These are phyloP conservation scores for Didymella lethalis DNA, from an alignment of 2,329 filamentous ascomycete genomes.

Conservation along the genomic window DNA sequence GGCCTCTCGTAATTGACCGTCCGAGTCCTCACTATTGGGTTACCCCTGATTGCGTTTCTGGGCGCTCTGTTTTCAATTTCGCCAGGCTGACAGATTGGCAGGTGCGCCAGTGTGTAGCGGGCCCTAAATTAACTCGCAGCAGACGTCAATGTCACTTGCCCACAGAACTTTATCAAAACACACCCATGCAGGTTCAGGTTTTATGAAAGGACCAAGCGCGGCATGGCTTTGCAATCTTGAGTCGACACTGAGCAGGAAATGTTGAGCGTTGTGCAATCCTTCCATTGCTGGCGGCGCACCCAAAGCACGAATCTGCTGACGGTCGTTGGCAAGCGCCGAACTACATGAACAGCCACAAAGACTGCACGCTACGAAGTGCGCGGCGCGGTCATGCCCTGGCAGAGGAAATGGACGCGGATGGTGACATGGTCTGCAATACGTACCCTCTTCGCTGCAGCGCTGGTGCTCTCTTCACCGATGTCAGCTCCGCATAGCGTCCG, in stretches of 20 bases:
- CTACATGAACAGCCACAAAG: conserved; percentile 32
- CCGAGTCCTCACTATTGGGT: conserved; percentile 10
- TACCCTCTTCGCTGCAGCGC: conserved; percentile 11
- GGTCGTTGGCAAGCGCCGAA: conserved; percentile 31
- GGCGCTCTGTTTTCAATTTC: conserved; percentile 25
- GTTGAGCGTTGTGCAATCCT: conserved; percentile 25
- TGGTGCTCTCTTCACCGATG: conserved; percentile 26
- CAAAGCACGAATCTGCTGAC: conserved; percentile 8
- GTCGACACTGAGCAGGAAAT: conserved; percentile 32
- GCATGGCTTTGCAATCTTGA: conserved; percentile 15
- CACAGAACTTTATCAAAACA: conserved; percentile 16
- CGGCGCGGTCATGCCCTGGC: conserved; percentile 16
- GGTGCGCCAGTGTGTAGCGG: conserved; percentile 26
- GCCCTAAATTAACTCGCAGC: conserved; percentile 30
- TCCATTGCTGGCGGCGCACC: conserved; percentile 25
- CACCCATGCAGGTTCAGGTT: conserved; percentile 17
- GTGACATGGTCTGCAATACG: conserved; percentile 10
- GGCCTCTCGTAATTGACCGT: not conserved
- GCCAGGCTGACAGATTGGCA: conserved; percentile 29
- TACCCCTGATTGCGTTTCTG: conserved; percentile 18
- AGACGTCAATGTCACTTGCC: conserved; percentile 27
- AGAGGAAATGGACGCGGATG: conserved; percentile 4
- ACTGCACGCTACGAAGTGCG: conserved; percentile 27
- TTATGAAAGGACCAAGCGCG: conserved; percentile 18
- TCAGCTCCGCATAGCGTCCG: conserved; percentile 25